Conservation (phyloP, 306 rosid genomes). For the Boehmeria nivea region DNA sequence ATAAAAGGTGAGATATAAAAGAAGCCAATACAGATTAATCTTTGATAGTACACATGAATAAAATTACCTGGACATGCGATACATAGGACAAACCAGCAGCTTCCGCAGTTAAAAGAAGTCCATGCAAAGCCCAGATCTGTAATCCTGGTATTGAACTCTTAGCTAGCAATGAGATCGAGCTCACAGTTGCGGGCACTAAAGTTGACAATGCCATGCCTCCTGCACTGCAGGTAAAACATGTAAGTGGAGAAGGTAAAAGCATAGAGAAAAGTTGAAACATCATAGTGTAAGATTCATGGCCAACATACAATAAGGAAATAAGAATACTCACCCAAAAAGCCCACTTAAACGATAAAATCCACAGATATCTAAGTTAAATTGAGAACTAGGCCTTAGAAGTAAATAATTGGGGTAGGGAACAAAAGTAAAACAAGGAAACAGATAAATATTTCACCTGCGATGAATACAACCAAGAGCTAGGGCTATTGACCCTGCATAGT, state of each 20-base stretch:
- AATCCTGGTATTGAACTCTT: constrained; percentile 73
- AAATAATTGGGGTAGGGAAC: background rate
- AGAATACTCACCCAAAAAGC: background rate
- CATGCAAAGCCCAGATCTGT: constrained; percentile 97
- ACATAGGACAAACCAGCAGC: constrained; percentile 97
- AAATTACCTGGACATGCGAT: constrained; percentile 90
- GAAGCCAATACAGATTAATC: constrained; percentile 1
- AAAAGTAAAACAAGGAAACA: constrained; percentile 8
- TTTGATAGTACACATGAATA: constrained; percentile 8
- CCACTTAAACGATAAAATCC: background rate
- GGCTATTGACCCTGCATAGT: constrained; percentile 84
- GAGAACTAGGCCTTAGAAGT: too few relatives aligned
- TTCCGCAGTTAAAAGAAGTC: constrained; percentile 91
- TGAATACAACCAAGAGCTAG: constrained; percentile 96
- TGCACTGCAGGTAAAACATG: constrained; percentile 68
- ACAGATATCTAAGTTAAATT: too few relatives aligned
- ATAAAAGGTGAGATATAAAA: background rate
- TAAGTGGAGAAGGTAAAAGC: constrained; percentile 20
- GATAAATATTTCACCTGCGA: constrained; percentile 57
- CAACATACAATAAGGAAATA: background rate
- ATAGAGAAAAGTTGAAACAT: constrained; percentile 1
- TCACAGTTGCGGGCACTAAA: constrained; percentile 90
- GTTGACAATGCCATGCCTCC: constrained; percentile 99
- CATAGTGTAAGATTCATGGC: background rate
- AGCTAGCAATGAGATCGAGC: constrained; percentile 71